A percentile compares a stretch with the other conserved stretches of the same genome.
These are phyloP conservation scores for Penstemon eatonii DNA, from an alignment of 257 asterid species.

Conservation along the genomic window DNA sequence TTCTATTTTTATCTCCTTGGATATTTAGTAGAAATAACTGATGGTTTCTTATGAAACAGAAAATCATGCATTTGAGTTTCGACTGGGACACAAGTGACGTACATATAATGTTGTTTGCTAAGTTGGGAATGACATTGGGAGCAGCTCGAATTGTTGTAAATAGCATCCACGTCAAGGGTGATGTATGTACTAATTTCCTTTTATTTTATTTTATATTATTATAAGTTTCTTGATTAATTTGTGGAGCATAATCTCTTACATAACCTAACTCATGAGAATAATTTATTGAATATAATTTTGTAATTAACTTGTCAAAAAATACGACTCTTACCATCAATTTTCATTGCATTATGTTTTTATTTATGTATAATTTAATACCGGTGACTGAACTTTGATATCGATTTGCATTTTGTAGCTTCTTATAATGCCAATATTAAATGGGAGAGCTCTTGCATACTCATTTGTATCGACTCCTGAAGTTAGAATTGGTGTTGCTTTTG, in stretches of 20 bases:
- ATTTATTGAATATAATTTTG: neutral
- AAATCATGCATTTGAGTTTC: constrained; percentile 69
- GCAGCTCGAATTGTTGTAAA: constrained; percentile 89
- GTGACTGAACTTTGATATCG: too few relatives aligned
- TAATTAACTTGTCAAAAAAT: neutral
- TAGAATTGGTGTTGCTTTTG: constrained; percentile 91
- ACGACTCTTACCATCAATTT: neutral
- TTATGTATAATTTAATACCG: neutral
- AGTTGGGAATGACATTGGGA: constrained; percentile 91
- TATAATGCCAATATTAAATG: constrained; percentile 84
- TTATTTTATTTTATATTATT: constrained; percentile 1
- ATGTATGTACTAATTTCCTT: constrained; percentile 56
- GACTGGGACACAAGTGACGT: constrained; percentile 90
- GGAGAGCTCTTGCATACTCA: constrained; percentile 79
- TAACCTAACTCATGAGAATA: neutral
- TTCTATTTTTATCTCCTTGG: neutral
- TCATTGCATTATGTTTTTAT: neutral
- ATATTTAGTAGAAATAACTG: constrained; percentile 13
- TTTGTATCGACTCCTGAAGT: constrained; percentile 88
- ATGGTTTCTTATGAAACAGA: constrained; percentile 50
- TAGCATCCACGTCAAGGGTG: constrained; percentile 94
- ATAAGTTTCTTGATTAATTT: neutral
- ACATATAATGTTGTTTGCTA: constrained; percentile 77
- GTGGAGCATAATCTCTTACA: neutral
- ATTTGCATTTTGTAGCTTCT: constrained; percentile 59